Evolutionary conservation across 2,329 filamentous ascomycete genomes (phyloP).

Genomic region (Fusarium citri): DNA sequence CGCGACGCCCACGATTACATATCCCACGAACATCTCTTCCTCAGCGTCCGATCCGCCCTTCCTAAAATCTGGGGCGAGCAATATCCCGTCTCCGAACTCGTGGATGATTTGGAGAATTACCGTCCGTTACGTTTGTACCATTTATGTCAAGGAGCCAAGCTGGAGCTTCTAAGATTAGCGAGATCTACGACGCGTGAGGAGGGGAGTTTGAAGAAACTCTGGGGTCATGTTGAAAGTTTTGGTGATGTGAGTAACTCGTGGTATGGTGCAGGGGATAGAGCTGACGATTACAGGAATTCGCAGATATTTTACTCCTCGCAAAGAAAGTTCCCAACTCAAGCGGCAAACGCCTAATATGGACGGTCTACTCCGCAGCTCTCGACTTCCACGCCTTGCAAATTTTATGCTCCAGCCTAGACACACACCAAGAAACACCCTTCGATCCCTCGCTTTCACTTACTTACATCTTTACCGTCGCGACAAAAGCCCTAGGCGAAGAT

Average conservation of each 20-base stretch:
- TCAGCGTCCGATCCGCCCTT: constrained; percentile 31
- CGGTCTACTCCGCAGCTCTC: constrained; percentile 33
- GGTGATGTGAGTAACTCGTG: constrained; percentile 22
- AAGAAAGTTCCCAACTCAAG: constrained; percentile 1
- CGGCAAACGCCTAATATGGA: constrained; percentile 42
- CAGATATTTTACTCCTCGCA: constrained; percentile 29
- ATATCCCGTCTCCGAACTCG: constrained; percentile 34
- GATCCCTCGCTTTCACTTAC: neutral
- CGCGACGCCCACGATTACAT: constrained; percentile 39
- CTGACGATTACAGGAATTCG: constrained; percentile 33
- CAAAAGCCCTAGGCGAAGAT: constrained; percentile 33
- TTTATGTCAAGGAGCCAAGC: constrained; percentile 36
- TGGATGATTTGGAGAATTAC: constrained; percentile 41
- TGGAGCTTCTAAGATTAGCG: constrained; percentile 30
- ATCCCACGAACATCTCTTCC: constrained; percentile 38
- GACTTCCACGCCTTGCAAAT: constrained; percentile 38
- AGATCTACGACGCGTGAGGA: neutral
- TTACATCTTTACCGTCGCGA: constrained; percentile 30
- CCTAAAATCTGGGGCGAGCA: constrained; percentile 40
- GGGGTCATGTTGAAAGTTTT: constrained; percentile 27
- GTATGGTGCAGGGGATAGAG: accelerated
- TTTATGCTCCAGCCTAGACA: constrained; percentile 12
- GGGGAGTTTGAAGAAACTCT: neutral
- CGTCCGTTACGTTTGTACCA: constrained; percentile 32
- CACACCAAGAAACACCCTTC: neutral